Evolutionary conservation across 352 stramenopile species (phyloP).

Genomic region (Thalassiosira hispida): DNA sequence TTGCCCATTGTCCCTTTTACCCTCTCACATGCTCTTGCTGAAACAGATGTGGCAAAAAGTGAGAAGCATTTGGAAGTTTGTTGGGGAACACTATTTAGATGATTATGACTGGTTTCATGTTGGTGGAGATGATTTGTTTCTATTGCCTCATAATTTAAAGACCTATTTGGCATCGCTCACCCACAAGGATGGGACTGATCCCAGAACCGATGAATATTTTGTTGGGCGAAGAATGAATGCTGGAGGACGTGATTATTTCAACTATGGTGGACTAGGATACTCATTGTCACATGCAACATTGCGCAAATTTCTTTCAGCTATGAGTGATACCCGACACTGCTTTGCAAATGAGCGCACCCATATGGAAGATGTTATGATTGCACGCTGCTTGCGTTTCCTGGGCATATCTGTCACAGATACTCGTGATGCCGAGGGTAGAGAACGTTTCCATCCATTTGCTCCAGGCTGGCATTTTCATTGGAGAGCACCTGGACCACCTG

Average conservation of each 20-base stretch:
- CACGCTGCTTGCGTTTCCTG: conserved; percentile 69
- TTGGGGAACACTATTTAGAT: conserved; percentile 80
- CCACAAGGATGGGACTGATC: conserved; percentile 38
- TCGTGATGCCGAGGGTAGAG: conserved; percentile 64
- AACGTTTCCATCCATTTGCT: conserved; percentile 85
- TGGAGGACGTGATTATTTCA: conserved; percentile 71
- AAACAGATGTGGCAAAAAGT: conserved; percentile 88
- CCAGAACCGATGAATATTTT: conserved; percentile 70
- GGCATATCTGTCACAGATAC: conserved; percentile 77
- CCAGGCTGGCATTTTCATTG: conserved; percentile 79
- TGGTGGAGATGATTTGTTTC: conserved; percentile 85
- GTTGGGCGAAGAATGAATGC: conserved; percentile 78
- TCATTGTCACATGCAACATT: conserved; percentile 68
- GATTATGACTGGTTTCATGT: conserved; percentile 86
- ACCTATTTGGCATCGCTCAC: conserved; percentile 66
- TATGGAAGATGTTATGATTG: conserved; percentile 84
- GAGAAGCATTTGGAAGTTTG: conserved; percentile 84
- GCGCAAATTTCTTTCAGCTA: conserved; percentile 56
- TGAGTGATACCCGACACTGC: conserved; percentile 66
- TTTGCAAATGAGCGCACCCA: conserved; percentile 39
- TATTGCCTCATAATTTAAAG: conserved; percentile 85
- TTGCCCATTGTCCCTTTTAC: no score
- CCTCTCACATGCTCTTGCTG: no score
- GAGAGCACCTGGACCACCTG: conserved; percentile 30
- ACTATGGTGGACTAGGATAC: conserved; percentile 82